Conservation (phyloP, 2,329 filamentous ascomycete species). For the Cadophora luteo-olivacea region DNA sequence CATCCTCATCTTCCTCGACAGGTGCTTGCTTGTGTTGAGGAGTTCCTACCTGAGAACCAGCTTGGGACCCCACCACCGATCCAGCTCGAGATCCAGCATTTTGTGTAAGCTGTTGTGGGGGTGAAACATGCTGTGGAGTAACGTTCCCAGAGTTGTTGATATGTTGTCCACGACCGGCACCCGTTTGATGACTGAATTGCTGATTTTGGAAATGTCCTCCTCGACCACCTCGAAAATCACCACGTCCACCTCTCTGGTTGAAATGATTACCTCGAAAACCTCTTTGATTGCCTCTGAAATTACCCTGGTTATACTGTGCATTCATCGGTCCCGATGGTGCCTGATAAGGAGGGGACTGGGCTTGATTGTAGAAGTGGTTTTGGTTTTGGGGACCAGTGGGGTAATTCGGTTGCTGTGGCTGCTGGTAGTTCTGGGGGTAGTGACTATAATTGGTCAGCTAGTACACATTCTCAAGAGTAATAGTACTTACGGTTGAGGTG, state of each 20-base stretch:
- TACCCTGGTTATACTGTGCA: constrained; percentile 50
- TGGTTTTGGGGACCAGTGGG: constrained; percentile 60
- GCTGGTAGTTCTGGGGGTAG: constrained; percentile 66
- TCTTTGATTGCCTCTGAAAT: constrained; percentile 54
- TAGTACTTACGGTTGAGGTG: constrained; percentile 56
- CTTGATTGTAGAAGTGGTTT: constrained; percentile 55
- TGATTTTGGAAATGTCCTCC: constrained; percentile 67
- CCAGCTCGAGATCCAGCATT: constrained; percentile 32
- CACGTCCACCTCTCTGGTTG: constrained; percentile 49
- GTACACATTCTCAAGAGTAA: constrained; percentile 21
- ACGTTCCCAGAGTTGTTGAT: constrained; percentile 48
- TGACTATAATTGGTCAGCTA: constrained; percentile 56
- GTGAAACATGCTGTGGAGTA: constrained; percentile 44
- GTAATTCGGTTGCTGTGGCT: constrained; percentile 62
- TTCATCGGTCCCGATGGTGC: constrained; percentile 61
- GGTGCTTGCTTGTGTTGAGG: constrained; percentile 45
- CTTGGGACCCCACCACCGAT: constrained; percentile 22
- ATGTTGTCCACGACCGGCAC: constrained; percentile 55
- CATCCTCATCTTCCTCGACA: constrained; percentile 50
- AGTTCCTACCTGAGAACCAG: constrained; percentile 32
- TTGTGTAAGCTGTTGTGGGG: constrained; percentile 40
- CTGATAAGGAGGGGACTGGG: constrained; percentile 56
- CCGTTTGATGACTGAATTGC: constrained; percentile 71
- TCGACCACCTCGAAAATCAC: constrained; percentile 59
- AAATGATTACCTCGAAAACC: constrained; percentile 67